Evolutionary conservation across 768 basidiomycete species (phyloP), one percentile per base, ranked within the genome.

Genomic region (Pisolithus orientalis): DNA sequence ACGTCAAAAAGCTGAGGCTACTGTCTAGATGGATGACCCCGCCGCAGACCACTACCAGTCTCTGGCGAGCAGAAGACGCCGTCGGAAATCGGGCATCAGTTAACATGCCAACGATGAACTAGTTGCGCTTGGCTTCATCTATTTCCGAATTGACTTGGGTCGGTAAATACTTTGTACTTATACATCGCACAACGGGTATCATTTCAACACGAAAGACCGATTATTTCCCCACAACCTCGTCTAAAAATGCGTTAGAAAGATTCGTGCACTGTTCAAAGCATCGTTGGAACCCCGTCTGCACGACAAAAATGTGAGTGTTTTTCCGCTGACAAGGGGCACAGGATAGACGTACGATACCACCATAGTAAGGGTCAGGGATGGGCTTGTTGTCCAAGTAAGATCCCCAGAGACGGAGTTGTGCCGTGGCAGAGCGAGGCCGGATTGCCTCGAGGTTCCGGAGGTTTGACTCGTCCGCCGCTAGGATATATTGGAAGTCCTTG

Each of bases 31-130:
- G 6, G n/a, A 31, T 60, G n/a, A 62, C 39, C 24, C 13, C 16
- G 39, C 31, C 49, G 39, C 56, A 91, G 92, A 97, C 94, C 2
- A 92, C 83, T 5, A 98, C 94, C 3, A 85, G 90, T 52, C 79
- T 97, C 24, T 97, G 94, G 94, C 85, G 84, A 61, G 80, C 88
- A 7, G 92, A 91, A 62, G 90, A 92, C 61, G 89, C 89, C 6
- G 72, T 87, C 48, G 82, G 83, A 43, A 87, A 75, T 59, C 81
- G 83, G 53, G 90, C 90, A n/a, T 79, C 89, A 4, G 87, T 90
- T 14, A 77, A 85, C 58, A 93, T 93, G 90, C 90, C 90, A 37
- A 92, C 87, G 25, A 80, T 88, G 62, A 75, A 80, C 55, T 87
- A 67, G 80, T 29, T 67, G 34, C 13, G 11, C 11, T 34, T 13